These are phyloP conservation scores for Pachysandra terminalis DNA, from an alignment of 164 flowering plant genomes.

Conservation along the genomic window DNA sequence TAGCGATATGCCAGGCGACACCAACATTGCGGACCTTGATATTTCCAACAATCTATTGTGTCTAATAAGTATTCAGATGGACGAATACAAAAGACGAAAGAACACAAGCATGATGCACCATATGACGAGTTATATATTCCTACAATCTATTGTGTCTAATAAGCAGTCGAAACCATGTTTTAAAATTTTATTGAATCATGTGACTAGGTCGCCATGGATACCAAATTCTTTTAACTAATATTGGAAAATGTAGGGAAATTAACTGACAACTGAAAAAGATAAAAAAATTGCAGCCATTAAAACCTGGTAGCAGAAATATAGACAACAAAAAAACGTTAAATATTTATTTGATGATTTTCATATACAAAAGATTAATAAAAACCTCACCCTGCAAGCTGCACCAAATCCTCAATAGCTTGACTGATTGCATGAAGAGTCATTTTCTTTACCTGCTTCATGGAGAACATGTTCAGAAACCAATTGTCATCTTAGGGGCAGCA, in stretches of 20 bases:
- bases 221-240: not conserved
- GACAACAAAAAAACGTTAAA: not conserved
- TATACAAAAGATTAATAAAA: conserved; percentile 8
- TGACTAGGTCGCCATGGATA: too few relatives aligned
- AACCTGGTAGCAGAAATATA: not conserved
- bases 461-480: not conserved
- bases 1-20: too few relatives aligned
- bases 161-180: too few relatives aligned
- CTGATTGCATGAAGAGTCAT: conserved; percentile 16
- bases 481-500: not conserved
- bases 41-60: too few relatives aligned
- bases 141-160: too few relatives aligned
- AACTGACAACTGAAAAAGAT: not conserved
- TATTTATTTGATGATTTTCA: too few relatives aligned
- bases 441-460: conserved; percentile 13
- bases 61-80: too few relatives aligned
- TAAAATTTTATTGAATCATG: too few relatives aligned
- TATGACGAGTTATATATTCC: too few relatives aligned
- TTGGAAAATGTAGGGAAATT: not conserved
- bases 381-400: not conserved
- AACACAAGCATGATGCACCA: too few relatives aligned
- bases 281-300: not conserved
- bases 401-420: conserved; percentile 9
- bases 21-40: too few relatives aligned
- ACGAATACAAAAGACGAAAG: too few relatives aligned